Percentiles rank a stretch among this genome's conserved stretches.
phyloP scores from a whole-genome alignment of 495 filamentous ascomycete genomes.

The Talaromyces proteolyticus region DNA sequence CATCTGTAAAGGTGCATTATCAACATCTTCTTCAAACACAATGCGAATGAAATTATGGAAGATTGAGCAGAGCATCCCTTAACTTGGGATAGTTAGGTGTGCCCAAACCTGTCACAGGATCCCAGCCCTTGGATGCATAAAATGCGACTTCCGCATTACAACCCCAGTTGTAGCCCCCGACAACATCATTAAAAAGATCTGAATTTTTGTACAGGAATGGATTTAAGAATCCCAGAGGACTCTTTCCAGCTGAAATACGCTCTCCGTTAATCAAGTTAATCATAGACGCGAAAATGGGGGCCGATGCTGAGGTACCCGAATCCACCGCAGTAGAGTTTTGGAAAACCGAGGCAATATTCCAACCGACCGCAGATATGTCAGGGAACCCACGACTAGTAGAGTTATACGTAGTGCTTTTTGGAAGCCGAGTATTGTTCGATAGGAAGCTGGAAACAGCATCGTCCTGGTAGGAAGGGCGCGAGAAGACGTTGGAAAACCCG shows the following conservation, averaged over 20 bases:
- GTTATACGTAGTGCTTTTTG: slow-evolving; percentile 25
- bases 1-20: too few relatives aligned
- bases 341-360: slow-evolving; percentile 16
- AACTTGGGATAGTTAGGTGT: slow-evolving; percentile 49
- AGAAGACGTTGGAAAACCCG: slow-evolving; percentile 42
- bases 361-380: slow-evolving; percentile 51
- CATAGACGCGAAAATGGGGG: slow-evolving; percentile 29
- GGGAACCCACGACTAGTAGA: slow-evolving; percentile 60
- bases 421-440: slow-evolving; percentile 15
- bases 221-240: slow-evolving; percentile 46
- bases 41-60: too few relatives aligned
- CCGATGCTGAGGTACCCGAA: slow-evolving; percentile 7
- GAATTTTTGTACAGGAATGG: slow-evolving; percentile 52
- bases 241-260: slow-evolving; percentile 37
- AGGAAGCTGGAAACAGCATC: slow-evolving; percentile 13
- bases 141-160: slow-evolving; percentile 51
- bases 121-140: slow-evolving; percentile 48
- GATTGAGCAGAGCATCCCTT: slow-evolving; percentile 38
- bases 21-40: too few relatives aligned
- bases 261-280: slow-evolving; percentile 42
- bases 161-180: slow-evolving; percentile 48
- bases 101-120: slow-evolving; percentile 58
- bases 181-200: slow-evolving; percentile 56
- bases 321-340: slow-evolving; percentile 10
- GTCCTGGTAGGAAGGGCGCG: slow-evolving; percentile 15